Percentiles rank a stretch among this genome's conserved stretches.
phyloP scores from a whole-genome alignment of 2,329 filamentous ascomycete genomes.

The Aplosporella prunicola region DNA sequence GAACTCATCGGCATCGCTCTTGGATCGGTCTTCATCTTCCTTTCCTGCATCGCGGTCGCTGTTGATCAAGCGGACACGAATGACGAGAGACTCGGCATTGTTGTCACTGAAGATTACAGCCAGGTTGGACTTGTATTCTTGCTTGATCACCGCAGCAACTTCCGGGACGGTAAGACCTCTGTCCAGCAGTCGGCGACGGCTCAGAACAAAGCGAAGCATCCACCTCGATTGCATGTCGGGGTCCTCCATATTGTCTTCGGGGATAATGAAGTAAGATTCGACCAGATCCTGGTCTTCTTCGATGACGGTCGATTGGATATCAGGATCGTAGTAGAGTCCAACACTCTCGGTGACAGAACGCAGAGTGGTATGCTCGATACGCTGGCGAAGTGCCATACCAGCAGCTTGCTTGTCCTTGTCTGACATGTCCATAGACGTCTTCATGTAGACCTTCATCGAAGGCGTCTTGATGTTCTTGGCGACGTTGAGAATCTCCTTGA shows the following conservation, averaged over 20 bases:
- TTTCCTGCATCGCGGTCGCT: conserved; percentile 42
- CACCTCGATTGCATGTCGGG: conserved; percentile 70
- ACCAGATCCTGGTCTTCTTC: conserved; percentile 86
- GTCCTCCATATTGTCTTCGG: conserved; percentile 64
- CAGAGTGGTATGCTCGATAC: conserved; percentile 89
- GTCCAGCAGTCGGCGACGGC: conserved; percentile 89
- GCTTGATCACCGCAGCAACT: conserved; percentile 80
- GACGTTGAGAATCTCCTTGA: conserved; percentile 98
- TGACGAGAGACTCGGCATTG: conserved; percentile 90
- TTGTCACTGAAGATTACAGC: conserved; percentile 96
- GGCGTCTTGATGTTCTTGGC: conserved; percentile 98
- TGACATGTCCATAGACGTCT: conserved; percentile 35
- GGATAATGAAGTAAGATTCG: conserved; percentile 91
- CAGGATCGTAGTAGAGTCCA: conserved; percentile 96
- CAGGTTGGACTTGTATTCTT: conserved; percentile 74
- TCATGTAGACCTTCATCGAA: conserved; percentile 66
- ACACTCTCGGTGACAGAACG: conserved; percentile 84
- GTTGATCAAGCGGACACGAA: conserved; percentile 77
- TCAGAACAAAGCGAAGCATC: conserved; percentile 86
- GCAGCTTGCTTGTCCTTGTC: conserved; percentile 66
- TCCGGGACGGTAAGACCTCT: conserved; percentile 88
- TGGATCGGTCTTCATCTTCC: conserved; percentile 64
- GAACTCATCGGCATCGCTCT: conserved; percentile 63
- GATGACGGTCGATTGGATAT: conserved; percentile 77
- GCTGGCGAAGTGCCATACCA: conserved; percentile 69